A percentile compares a stretch with the other conserved stretches of the same genome.
These are phyloP conservation scores for Pseudofabraea citricarpa DNA, from an alignment of 2,329 filamentous ascomycete species.

Conservation along the genomic window DNA sequence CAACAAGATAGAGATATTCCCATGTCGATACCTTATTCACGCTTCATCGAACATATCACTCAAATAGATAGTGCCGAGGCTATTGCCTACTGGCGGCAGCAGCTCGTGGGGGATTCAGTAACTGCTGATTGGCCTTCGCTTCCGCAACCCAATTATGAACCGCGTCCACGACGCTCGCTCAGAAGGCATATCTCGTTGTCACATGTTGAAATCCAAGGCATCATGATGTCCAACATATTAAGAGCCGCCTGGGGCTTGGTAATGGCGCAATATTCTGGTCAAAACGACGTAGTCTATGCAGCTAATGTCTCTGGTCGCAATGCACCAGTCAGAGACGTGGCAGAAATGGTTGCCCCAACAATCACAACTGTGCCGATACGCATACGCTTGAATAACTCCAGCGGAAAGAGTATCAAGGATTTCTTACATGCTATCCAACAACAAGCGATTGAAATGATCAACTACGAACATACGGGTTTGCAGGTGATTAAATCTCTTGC, in stretches of 20 bases:
- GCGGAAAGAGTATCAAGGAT: conserved; percentile 24
- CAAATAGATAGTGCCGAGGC: conserved; percentile 20
- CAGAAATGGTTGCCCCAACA: conserved; percentile 37
- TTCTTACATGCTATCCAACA: conserved; percentile 43
- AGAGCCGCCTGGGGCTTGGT: conserved; percentile 34
- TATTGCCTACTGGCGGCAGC: conserved; percentile 8
- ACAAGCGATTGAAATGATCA: conserved; percentile 41
- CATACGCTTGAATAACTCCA: conserved; percentile 26
- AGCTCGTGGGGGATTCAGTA: conserved; percentile 2
- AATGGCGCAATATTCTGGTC: conserved; percentile 31
- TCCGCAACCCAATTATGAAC: conserved; percentile 8
- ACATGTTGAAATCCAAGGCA: conserved; percentile 24
- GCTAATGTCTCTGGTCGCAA: conserved; percentile 38
- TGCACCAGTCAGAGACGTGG: conserved; percentile 31
- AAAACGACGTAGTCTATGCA: conserved; percentile 35
- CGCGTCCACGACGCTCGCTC: conserved; percentile 3
- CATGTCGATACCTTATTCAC: conserved; percentile 2
- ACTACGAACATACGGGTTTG: conserved; percentile 41
- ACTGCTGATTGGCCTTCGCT: conserved; percentile 7
- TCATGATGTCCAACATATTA: conserved; percentile 10
- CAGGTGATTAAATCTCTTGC: conserved; percentile 15
- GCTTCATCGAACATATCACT: conserved; percentile 39
- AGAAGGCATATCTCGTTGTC: background rate
- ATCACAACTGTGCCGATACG: conserved; percentile 37
- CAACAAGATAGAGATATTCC: background rate